Percentiles rank a stretch among this genome's conserved stretches.
These are phyloP conservation scores for Alternaria sp. DNA, from an alignment of 2,329 filamentous ascomycete genomes.

Conservation along the genomic window DNA sequence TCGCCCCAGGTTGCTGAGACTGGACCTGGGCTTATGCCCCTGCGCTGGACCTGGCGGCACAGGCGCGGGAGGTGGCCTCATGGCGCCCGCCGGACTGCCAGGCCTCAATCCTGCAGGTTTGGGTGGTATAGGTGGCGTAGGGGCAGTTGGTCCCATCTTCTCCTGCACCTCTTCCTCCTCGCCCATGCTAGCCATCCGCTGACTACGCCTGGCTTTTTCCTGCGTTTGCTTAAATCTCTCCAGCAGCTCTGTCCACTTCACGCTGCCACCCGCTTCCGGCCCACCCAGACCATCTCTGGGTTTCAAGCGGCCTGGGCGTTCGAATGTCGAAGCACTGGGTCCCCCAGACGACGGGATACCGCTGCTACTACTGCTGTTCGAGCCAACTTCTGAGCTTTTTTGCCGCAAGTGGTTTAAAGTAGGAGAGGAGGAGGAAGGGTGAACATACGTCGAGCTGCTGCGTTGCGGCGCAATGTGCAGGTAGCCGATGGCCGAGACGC, in stretches of 20 bases:
- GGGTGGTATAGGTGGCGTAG: constrained; percentile 37
- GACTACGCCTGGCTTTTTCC: constrained; percentile 79
- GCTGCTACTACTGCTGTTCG: constrained; percentile 37
- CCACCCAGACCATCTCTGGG: constrained; percentile 57
- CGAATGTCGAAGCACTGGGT: constrained; percentile 52
- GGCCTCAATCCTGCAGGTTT: constrained; percentile 34
- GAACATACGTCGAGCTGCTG: constrained; percentile 73
- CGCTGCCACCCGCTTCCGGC: constrained; percentile 74
- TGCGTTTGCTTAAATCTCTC: constrained; percentile 95
- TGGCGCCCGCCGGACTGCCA: constrained; percentile 33
- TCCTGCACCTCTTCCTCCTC: constrained; percentile 46
- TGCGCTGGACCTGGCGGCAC: constrained; percentile 26
- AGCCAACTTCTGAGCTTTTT: constrained; percentile 53
- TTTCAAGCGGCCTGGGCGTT: constrained; percentile 73
- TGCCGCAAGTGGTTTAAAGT: constrained; percentile 53
- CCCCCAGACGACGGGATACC: constrained; percentile 33
- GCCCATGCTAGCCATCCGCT: constrained; percentile 60
- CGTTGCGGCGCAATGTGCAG: constrained; percentile 78
- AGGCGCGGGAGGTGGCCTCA: constrained; percentile 31
- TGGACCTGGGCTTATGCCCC: constrained; percentile 51
- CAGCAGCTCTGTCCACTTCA: constrained; percentile 90
- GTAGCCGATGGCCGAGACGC: constrained; percentile 95
- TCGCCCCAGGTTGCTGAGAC: constrained; percentile 55
- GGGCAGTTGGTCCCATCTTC: constrained; percentile 36
- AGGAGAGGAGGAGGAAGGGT: constrained; percentile 38